Base-by-base conservation (phyloP, 345 rosid genomes). In the Cardamine chenopodiifolia region DNA sequence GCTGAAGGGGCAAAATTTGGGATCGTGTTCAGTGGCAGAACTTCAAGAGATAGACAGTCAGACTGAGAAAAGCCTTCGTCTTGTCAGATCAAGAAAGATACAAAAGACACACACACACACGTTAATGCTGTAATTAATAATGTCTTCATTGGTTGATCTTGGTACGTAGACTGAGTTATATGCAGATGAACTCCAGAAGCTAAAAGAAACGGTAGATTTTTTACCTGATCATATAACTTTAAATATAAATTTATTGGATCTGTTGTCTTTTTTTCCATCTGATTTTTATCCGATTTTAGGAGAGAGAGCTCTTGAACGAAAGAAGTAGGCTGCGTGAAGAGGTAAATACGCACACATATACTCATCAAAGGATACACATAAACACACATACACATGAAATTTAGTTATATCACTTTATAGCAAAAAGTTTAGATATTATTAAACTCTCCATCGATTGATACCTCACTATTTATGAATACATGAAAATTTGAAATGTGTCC, bases 41-140 rank as follows among this genome's bases (percentile, higher is more conserved):
- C 87, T 89, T 72, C 80, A 79, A 23, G 78, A 77, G 45, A 78
- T 86, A 28, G 82, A 63, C 26, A 26, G 18, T 40, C 87, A 87
- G 74, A 78, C 89, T 10, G 90, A 83, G 81, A 79, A 37, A 61
- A 89, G 95, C 68, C 79, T 91, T 52, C 26, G 44, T 45, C 81
- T 17, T 35, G 73, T 89, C 39, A 85, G 97, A 79, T 80, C 84
- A 48, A 88, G 85, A 85, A 91, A 88, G 97, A 96, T 86, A 80
- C 56, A 17, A 7, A 9, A 4, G 53, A 39, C 23, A 50, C 18
- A 8, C 49, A 50, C 12, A 37, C 5, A 67, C 29, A 47, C 6
- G 20, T 50, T 62, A 40, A 3, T 28, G 50, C 26, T 63, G 44
- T 29, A 42, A 12, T 49, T 29, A 42, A 12, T 49, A n/a, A 52